These are phyloP conservation scores for Monosporascus sp. DNA, from an alignment of 2,329 filamentous ascomycete species.

Conservation along the genomic window DNA sequence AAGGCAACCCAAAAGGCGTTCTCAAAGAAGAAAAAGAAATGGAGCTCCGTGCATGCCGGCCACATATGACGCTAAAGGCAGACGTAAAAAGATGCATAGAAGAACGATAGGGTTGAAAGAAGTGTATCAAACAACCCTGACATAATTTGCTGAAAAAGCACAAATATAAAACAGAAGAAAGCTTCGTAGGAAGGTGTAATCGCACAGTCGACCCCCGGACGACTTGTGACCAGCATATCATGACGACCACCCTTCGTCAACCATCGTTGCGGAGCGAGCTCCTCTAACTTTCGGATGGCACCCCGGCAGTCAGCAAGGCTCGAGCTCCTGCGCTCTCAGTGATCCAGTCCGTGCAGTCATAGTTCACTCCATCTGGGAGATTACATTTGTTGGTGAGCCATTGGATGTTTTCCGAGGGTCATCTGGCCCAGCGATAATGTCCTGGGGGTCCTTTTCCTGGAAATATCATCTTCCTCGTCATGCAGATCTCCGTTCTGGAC, in stretches of 20 bases:
- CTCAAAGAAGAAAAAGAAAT: neutral
- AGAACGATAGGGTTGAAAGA: neutral
- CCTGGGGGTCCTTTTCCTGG: slow-evolving; percentile 50
- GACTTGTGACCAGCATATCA: too few relatives aligned
- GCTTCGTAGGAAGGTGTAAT: slow-evolving; percentile 4
- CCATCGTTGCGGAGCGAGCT: neutral
- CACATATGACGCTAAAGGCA: neutral
- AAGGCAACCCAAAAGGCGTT: neutral
- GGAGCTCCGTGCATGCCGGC: neutral
- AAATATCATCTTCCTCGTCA: slow-evolving; percentile 30
- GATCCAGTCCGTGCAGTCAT: slow-evolving; percentile 26
- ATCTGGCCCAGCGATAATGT: slow-evolving; percentile 61
- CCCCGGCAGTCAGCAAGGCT: neutral
- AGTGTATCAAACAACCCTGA: neutral
- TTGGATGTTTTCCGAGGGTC: slow-evolving; percentile 39
- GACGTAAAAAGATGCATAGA: neutral
- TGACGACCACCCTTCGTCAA: too few relatives aligned
- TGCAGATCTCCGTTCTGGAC: slow-evolving; percentile 37
- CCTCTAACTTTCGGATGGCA: slow-evolving; percentile 4
- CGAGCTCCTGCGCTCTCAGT: neutral
- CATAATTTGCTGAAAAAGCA: neutral
- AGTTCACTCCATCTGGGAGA: slow-evolving; percentile 14
- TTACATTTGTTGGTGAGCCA: slow-evolving; percentile 8
- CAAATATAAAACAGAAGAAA: neutral
- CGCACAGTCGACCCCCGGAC: slow-evolving; percentile 13